Evolutionary conservation across 2,329 filamentous ascomycete species (phyloP).

Genomic region (Phaeosphaeria sp.): DNA sequence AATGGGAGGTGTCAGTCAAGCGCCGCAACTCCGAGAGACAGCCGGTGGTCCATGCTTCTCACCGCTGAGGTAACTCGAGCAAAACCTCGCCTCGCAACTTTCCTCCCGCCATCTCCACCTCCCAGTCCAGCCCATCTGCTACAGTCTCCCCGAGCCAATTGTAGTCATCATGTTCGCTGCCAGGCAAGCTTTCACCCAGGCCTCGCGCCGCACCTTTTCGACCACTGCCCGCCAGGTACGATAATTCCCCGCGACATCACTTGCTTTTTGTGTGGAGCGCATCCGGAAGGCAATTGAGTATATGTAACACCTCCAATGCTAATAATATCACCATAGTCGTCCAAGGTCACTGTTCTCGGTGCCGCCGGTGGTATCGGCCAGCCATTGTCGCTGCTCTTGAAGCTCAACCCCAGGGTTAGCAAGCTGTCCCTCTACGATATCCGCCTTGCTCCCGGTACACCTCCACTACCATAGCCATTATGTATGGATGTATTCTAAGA

Average conservation of each 20-base stretch:
- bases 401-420: constrained; percentile 94
- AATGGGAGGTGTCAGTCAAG: constrained; percentile 19
- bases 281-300: constrained; percentile 3
- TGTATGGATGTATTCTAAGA: constrained; percentile 23
- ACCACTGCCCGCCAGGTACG: constrained; percentile 60
- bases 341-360: constrained; percentile 97
- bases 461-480: constrained; percentile 1
- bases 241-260: constrained; percentile 18
- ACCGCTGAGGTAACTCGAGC: constrained; percentile 17
- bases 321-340: constrained; percentile 67
- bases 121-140: constrained; percentile 33
- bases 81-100: constrained; percentile 30
- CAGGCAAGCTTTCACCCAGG: constrained; percentile 58
- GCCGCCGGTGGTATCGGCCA: constrained; percentile 98
- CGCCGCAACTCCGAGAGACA: constrained; percentile 21
- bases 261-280: constrained; percentile 32
- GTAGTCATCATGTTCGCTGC: constrained; percentile 70
- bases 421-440: constrained; percentile 99
- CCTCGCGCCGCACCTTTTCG: constrained; percentile 61
- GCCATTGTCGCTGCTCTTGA: constrained; percentile 94
- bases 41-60: constrained; percentile 26
- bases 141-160: constrained; percentile 26
- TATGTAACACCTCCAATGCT: neutral
- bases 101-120: constrained; percentile 20
- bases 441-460: constrained; percentile 86